Conservation (phyloP, 495 filamentous ascomycete genomes). For the Aspergillus hancockii region DNA sequence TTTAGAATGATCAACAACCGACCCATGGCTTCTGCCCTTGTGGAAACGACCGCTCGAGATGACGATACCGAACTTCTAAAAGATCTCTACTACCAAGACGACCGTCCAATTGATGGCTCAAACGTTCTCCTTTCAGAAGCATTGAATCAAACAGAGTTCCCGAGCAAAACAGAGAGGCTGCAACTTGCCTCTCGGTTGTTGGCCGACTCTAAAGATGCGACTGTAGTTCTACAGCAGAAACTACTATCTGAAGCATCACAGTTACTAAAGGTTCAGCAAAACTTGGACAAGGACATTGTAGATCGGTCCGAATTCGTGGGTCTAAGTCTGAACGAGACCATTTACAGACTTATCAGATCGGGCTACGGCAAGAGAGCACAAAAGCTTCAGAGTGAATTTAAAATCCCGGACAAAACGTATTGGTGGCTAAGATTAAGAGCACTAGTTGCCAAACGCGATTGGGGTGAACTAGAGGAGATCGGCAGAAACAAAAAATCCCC, state of each 20-base stretch:
- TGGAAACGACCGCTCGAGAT: slow-evolving; percentile 76
- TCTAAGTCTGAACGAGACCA: slow-evolving; percentile 83
- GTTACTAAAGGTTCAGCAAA: slow-evolving; percentile 81
- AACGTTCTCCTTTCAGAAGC: slow-evolving; percentile 85
- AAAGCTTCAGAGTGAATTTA: slow-evolving; percentile 89
- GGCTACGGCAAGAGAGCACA: slow-evolving; percentile 78
- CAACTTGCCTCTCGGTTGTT: slow-evolving; percentile 78
- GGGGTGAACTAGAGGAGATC: slow-evolving; percentile 88
- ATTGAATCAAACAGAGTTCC: slow-evolving; percentile 60
- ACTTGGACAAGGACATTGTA: slow-evolving; percentile 75
- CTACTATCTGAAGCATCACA: slow-evolving; percentile 74
- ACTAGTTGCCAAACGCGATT: slow-evolving; percentile 83
- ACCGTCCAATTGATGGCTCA: slow-evolving; percentile 85
- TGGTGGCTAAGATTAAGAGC: slow-evolving; percentile 93
- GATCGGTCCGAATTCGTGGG: slow-evolving; percentile 70
- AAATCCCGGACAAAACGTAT: slow-evolving; percentile 81
- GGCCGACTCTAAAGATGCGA: slow-evolving; percentile 77
- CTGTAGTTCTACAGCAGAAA: slow-evolving; percentile 64
- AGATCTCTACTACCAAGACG: slow-evolving; percentile 97
- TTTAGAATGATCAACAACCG: slow-evolving; percentile 89
- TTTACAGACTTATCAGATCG: slow-evolving; percentile 75
- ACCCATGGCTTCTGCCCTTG: slow-evolving; percentile 83
- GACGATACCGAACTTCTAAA: slow-evolving; percentile 85
- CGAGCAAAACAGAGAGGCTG: slow-evolving; percentile 78
- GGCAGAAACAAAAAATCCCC: slow-evolving; percentile 69